These are phyloP conservation scores for Irpex sp. DNA, from an alignment of 1,284 basidiomycete genomes.

Conservation along the genomic window DNA sequence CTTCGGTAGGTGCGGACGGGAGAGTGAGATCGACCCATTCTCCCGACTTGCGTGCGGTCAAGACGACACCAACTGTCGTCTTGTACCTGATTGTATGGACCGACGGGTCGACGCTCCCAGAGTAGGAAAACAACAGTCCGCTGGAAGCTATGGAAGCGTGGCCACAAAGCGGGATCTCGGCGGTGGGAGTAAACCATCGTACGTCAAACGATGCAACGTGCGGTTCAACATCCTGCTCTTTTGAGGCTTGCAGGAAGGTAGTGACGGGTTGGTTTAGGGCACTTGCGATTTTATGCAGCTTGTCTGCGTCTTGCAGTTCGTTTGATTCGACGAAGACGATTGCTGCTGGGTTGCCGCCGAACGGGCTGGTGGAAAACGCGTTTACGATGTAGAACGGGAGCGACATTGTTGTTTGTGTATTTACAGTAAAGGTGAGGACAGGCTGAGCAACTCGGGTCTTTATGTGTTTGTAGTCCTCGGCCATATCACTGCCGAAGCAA, in stretches of 20 bases:
- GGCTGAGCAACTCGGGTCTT: too few species aligned
- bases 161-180: slow-evolving; percentile 42
- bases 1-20: slow-evolving; percentile 13
- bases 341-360: slow-evolving; percentile 50
- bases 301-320: not conserved
- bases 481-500: not conserved
- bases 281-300: slow-evolving; percentile 33
- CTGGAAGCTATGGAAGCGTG: slow-evolving; percentile 48
- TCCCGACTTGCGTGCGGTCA: slow-evolving; percentile 27
- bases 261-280: slow-evolving; percentile 49
- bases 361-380: slow-evolving; percentile 38
- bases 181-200: slow-evolving; percentile 35
- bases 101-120: slow-evolving; percentile 20
- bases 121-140: slow-evolving; percentile 34
- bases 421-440: not conserved
- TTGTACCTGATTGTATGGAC: slow-evolving; percentile 35
- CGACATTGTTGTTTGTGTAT: not conserved
- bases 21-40: slow-evolving; percentile 38
- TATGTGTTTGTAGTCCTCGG: not conserved
- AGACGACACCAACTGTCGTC: slow-evolving; percentile 13
- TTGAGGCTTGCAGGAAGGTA: slow-evolving; percentile 29
- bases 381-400: slow-evolving; percentile 35
- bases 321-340: slow-evolving; percentile 35
- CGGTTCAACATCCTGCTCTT: not conserved
- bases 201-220: slow-evolving; percentile 28